Conservation (phyloP, 352 stramenopile species). For the Stephanocyclus meneghinianus region DNA sequence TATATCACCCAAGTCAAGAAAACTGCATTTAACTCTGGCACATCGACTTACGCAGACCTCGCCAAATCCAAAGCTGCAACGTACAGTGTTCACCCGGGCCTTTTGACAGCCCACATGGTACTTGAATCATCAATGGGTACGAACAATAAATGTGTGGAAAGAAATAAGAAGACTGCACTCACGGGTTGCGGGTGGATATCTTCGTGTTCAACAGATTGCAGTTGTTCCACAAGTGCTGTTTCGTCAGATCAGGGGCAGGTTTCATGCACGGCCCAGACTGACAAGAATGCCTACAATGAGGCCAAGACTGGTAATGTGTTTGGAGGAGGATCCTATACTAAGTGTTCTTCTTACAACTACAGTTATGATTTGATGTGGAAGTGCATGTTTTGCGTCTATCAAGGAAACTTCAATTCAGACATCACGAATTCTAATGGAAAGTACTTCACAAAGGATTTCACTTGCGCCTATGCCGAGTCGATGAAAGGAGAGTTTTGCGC, state of each 20-base stretch:
- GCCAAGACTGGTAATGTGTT: neutral
- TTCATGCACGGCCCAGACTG: neutral
- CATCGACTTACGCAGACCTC: neutral
- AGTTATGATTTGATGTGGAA: constrained; percentile 17
- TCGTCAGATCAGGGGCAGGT: neutral
- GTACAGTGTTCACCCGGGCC: neutral
- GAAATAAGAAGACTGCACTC: neutral
- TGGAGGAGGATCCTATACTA: neutral
- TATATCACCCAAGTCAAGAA: constrained; percentile 1
- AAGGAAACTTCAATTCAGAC: constrained; percentile 15
- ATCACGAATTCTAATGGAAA: constrained; percentile 5
- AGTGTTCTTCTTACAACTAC: constrained; percentile 9
- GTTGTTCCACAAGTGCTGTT: neutral
- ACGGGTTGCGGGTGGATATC: neutral
- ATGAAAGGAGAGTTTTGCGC: constrained; percentile 12
- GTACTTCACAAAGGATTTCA: constrained; percentile 12
- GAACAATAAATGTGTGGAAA: neutral
- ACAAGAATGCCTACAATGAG: constrained; percentile 3
- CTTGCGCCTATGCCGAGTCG: constrained; percentile 14
- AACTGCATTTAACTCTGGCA: constrained; percentile 3
- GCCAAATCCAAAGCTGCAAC: neutral
- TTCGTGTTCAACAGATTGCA: neutral
- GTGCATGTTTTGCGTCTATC: constrained; percentile 14
- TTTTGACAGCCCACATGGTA: constrained; percentile 1
- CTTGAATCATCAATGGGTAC: neutral